Base-by-base conservation (phyloP, 208 protist genomes). In the Leishmania amazonensis region DNA sequence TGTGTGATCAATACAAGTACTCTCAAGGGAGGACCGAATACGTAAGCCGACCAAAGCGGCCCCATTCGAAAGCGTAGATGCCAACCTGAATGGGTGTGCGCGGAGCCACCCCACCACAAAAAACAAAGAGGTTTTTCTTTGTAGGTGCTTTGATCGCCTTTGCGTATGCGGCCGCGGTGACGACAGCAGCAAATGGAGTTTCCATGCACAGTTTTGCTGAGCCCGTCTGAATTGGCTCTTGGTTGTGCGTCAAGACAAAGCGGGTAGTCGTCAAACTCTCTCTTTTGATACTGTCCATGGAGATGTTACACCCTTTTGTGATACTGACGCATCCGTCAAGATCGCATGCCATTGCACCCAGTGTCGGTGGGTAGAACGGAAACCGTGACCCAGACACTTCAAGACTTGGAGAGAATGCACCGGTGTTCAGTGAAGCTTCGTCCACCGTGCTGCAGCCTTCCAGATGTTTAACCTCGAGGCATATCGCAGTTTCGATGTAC, bases 331-430 rank as follows among this genome's bases (percentile, higher is more conserved):
- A 91, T 4, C 91, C 90, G 40, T 87, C 83, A 31, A 96, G 83
- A 81, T 97, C 94, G 51, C 89, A 91, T 45, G 90, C 93, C 68
- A 93, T 88, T 42, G 88, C 90, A 21, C 81, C 80, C 45, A 90
- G 42, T 67, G 88, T 87, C 45, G 94, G 91, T 17, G 89, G 83
- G 74, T 91, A 97, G 87, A 96, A 97, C 8, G 94, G 90, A 90
- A 92, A 97, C 6, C 94, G 86, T 64, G 94, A 92, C 11, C 94
- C 94, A 70, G 84, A 88, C 62, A 97, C 64, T 70, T 93, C 94
- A 51, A 97, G 85, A 2, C 87, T 83, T 21, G 90, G 83, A 80
- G 75, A 78, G 75, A 94, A 91, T 49, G 84, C 70, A 75, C 80
- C 60, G 82, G 68, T 80, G 45, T 68, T 81, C 11, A 5, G n/a